phyloP scores from a whole-genome alignment of 306 rosid genomes.

The Vigna angularis region DNA sequence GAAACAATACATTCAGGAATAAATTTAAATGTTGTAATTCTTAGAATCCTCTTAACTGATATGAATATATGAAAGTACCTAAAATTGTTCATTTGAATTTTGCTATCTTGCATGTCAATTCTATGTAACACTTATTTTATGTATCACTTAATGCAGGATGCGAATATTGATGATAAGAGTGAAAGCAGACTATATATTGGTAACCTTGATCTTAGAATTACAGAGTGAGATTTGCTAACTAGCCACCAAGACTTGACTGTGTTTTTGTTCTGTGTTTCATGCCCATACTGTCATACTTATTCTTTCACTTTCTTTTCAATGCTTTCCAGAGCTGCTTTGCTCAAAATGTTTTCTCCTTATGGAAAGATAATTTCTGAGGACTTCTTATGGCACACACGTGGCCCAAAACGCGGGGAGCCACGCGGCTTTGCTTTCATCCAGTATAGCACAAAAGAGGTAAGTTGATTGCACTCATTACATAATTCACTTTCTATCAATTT shows the following conservation, averaged over 20 bases:
- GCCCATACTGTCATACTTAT: slow-evolving; percentile 39
- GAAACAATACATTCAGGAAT: background rate
- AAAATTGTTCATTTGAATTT: slow-evolving; percentile 2
- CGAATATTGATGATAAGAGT: slow-evolving; percentile 65
- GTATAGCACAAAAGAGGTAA: slow-evolving; percentile 82
- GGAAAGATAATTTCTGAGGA: slow-evolving; percentile 89
- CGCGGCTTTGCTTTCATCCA: slow-evolving; percentile 91
- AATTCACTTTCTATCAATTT: slow-evolving; percentile 46
- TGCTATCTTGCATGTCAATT: slow-evolving; percentile 22
- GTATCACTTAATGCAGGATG: slow-evolving; percentile 64
- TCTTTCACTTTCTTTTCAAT: background rate
- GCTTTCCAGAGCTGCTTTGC: slow-evolving; percentile 74
- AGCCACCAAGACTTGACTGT: background rate
- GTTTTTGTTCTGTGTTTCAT: slow-evolving; percentile 15
- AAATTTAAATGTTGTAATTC: slow-evolving; percentile 20
- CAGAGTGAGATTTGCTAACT: slow-evolving; percentile 70
- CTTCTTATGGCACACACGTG: slow-evolving; percentile 89
- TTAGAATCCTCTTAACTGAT: background rate
- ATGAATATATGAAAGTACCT: slow-evolving; percentile 21
- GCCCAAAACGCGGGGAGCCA: slow-evolving; percentile 89
- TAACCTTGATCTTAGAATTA: slow-evolving; percentile 88
- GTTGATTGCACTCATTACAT: slow-evolving; percentile 37
- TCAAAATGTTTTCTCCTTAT: slow-evolving; percentile 87
- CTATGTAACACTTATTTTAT: slow-evolving; percentile 24
- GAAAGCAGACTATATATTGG: slow-evolving; percentile 85